Evolutionary conservation across 2,329 filamentous ascomycete genomes (phyloP).

Genomic region (Penicillium polonicum): DNA sequence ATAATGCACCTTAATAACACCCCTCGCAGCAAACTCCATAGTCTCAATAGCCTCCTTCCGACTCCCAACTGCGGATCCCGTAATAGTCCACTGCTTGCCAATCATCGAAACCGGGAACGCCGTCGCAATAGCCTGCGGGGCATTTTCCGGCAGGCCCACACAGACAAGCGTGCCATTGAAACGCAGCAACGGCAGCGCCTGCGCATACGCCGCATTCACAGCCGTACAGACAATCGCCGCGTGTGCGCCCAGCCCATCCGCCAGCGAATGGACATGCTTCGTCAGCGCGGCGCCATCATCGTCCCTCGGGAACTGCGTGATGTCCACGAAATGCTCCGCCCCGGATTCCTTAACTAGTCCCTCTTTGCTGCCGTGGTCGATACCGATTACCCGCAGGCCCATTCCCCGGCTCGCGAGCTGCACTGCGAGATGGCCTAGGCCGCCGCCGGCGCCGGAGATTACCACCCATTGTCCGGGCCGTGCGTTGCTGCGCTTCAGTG

Average conservation of each 20-base stretch:
- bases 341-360: conserved; percentile 58
- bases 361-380: conserved; percentile 64
- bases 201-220: conserved; percentile 50
- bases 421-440: conserved; percentile 63
- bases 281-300: conserved; percentile 51
- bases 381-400: conserved; percentile 63
- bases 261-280: conserved; percentile 56
- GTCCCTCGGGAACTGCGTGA: conserved; percentile 51
- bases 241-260: conserved; percentile 49
- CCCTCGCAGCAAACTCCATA: conserved; percentile 48
- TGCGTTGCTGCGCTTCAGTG: conserved; percentile 61
- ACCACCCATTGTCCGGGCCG: conserved; percentile 61
- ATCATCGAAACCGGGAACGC: conserved; percentile 46
- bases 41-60: conserved; percentile 51
- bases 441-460: conserved; percentile 61
- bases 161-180: conserved; percentile 53
- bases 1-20: conserved; percentile 47
- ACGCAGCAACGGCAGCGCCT: conserved; percentile 49
- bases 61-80: conserved; percentile 52
- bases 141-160: conserved; percentile 52
- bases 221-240: conserved; percentile 59
- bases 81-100: conserved; percentile 44
- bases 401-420: conserved; percentile 62
- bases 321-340: conserved; percentile 65
- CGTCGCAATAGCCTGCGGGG: conserved; percentile 45